Conservation (phyloP, 768 basidiomycete species). For the Pleurotus pulmonarius region DNA sequence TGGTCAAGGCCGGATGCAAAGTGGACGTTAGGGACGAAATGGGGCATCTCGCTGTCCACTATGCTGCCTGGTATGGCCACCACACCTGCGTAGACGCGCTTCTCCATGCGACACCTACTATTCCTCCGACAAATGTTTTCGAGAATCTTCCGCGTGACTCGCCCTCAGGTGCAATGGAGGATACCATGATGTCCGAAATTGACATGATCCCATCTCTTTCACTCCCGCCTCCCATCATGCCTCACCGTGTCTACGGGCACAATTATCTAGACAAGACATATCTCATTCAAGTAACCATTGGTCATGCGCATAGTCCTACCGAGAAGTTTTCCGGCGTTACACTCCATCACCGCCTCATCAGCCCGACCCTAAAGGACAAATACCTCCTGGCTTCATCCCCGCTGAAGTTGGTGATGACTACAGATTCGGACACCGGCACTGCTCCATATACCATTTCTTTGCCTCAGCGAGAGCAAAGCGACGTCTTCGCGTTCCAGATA, state of each 20-base stretch:
- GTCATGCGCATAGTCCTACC: constrained; percentile 48
- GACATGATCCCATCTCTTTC: constrained; percentile 94
- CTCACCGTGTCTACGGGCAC: constrained; percentile 95
- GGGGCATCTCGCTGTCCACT: constrained; percentile 82
- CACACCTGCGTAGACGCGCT: constrained; percentile 62
- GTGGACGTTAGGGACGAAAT: constrained; percentile 81
- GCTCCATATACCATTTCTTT: constrained; percentile 90
- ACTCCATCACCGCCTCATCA: constrained; percentile 71
- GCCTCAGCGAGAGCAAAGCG: constrained; percentile 67
- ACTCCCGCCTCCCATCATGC: constrained; percentile 96
- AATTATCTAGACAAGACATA: constrained; percentile 87
- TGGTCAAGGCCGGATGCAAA: constrained; percentile 76
- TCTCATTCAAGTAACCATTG: constrained; percentile 84
- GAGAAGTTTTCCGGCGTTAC: constrained; percentile 45
- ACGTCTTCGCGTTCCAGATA: constrained; percentile 85
- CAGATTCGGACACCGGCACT: constrained; percentile 75
- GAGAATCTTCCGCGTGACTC: constrained; percentile 27
- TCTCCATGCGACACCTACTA: constrained; percentile 37
- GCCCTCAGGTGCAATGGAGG: constrained; percentile 31
- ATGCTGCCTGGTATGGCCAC: constrained; percentile 96
- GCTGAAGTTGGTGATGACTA: constrained; percentile 93
- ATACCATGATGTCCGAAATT: constrained; percentile 61
- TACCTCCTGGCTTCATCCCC: constrained; percentile 73
- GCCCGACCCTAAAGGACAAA: constrained; percentile 62
- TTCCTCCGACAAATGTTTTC: constrained; percentile 20